Conservation (phyloP, 2,329 filamentous ascomycete genomes). For the Colletotrichum euphorbiae region DNA sequence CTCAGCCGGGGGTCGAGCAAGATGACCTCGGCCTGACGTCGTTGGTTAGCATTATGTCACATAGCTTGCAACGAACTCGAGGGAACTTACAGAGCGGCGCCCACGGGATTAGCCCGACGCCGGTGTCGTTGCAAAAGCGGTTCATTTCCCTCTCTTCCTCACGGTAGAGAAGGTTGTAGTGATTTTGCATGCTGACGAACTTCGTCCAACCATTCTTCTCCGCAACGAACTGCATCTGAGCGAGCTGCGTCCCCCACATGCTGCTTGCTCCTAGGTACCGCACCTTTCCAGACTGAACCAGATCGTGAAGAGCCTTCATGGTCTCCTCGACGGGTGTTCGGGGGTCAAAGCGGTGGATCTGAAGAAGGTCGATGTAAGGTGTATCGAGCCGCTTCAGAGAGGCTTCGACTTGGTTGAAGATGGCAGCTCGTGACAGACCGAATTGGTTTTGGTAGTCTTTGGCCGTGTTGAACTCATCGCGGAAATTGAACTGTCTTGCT, state of each 20-base stretch:
- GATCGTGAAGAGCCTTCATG: constrained; percentile 72
- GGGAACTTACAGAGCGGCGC: constrained; percentile 33
- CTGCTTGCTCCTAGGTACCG: constrained; percentile 64
- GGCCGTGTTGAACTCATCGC: constrained; percentile 38
- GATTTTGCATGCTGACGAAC: constrained; percentile 69
- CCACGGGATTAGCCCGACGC: constrained; percentile 55
- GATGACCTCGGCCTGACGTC: constrained; percentile 43
- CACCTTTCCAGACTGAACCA: constrained; percentile 68
- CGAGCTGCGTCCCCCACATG: constrained; percentile 63
- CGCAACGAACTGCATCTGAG: constrained; percentile 61
- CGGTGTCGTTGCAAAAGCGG: constrained; percentile 56
- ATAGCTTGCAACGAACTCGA: not conserved
- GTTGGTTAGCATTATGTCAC: not conserved
- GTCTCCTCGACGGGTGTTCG: constrained; percentile 66
- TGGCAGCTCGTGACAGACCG: constrained; percentile 71
- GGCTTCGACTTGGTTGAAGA: constrained; percentile 74
- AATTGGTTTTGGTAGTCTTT: constrained; percentile 47
- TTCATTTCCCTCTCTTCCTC: constrained; percentile 66
- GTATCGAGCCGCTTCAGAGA: constrained; percentile 66
- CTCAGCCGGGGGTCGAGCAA: constrained; percentile 45
- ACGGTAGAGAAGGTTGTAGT: constrained; percentile 65
- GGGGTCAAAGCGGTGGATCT: constrained; percentile 69
- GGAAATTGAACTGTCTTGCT: constrained; percentile 42
- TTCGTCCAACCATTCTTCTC: constrained; percentile 66
- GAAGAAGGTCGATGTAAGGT: constrained; percentile 69